A percentile compares a stretch with the other conserved stretches of the same genome.
phyloP scores from a whole-genome alignment of 768 basidiomycete genomes.

The Macrolepiota dolichaula region DNA sequence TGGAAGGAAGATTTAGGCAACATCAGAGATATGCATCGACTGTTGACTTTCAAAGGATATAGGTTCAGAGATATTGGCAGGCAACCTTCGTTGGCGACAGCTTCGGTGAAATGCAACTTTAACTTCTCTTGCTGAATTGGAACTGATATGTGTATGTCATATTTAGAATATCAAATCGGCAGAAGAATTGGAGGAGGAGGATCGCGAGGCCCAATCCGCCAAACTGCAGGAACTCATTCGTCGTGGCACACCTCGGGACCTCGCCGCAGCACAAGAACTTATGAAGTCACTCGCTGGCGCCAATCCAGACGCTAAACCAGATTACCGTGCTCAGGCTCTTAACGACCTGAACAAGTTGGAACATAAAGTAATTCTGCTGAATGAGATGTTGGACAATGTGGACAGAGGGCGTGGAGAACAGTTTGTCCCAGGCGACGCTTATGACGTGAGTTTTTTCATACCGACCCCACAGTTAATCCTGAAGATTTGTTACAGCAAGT shows the following conservation, averaged over 20 bases:
- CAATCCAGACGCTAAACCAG: slow-evolving; percentile 90
- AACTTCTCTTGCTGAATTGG: not conserved
- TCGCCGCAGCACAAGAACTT: slow-evolving; percentile 92
- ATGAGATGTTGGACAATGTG: slow-evolving; percentile 96
- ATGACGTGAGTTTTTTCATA: slow-evolving; percentile 59
- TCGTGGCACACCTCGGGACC: slow-evolving; percentile 91
- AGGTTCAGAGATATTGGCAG: slow-evolving; percentile 57
- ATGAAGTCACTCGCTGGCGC: slow-evolving; percentile 97
- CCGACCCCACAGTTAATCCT: not conserved
- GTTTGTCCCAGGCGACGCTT: slow-evolving; percentile 87
- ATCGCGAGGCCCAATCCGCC: slow-evolving; percentile 90
- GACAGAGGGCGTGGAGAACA: slow-evolving; percentile 67
- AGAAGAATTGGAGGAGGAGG: slow-evolving; percentile 94
- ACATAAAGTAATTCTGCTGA: slow-evolving; percentile 91
- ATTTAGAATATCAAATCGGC: slow-evolving; percentile 86
- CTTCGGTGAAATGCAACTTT: slow-evolving; percentile 34
- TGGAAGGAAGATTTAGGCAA: slow-evolving; percentile 97
- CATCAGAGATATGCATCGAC: slow-evolving; percentile 95
- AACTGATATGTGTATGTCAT: not conserved
- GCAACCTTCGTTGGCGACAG: slow-evolving; percentile 30
- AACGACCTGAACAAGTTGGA: slow-evolving; percentile 93
- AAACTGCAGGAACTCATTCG: slow-evolving; percentile 99
- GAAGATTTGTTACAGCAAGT: slow-evolving; percentile 64
- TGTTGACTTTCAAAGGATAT: slow-evolving; percentile 92
- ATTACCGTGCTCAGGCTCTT: slow-evolving; percentile 87